Conservation (phyloP, 495 filamentous ascomycete genomes). For the Podospora fimiseda region DNA sequence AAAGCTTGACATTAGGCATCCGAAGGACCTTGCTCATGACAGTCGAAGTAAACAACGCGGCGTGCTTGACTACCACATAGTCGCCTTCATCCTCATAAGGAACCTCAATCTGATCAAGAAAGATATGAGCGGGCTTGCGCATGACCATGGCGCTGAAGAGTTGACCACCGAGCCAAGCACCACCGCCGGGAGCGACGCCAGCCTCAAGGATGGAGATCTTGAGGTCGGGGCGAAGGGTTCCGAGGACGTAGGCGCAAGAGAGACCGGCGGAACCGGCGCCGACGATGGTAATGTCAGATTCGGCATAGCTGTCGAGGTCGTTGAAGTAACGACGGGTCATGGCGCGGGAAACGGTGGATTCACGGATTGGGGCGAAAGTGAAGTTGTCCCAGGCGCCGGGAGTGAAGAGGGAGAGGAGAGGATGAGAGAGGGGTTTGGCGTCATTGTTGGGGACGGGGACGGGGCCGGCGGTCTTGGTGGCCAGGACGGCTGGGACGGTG, state of each 20-base stretch:
- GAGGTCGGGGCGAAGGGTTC: constrained; percentile 76
- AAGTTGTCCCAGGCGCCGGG: constrained; percentile 74
- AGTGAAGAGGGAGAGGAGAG: constrained; percentile 55
- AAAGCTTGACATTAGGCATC: constrained; percentile 89
- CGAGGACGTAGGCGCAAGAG: constrained; percentile 75
- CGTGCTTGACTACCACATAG: constrained; percentile 89
- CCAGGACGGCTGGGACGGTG: constrained; percentile 23
- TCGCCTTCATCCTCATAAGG: constrained; percentile 83
- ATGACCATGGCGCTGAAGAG: constrained; percentile 91
- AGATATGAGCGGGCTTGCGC: constrained; percentile 81
- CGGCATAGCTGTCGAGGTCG: constrained; percentile 82
- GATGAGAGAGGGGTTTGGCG: constrained; percentile 41
- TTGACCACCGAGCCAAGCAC: constrained; percentile 89
- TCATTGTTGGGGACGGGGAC: constrained; percentile 35
- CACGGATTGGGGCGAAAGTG: constrained; percentile 77
- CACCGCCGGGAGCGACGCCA: constrained; percentile 77
- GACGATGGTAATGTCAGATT: constrained; percentile 86
- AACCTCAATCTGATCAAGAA: constrained; percentile 71
- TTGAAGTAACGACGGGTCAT: constrained; percentile 90
- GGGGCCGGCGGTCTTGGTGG: constrained; percentile 25
- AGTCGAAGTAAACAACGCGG: constrained; percentile 83
- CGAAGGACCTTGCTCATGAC: constrained; percentile 70
- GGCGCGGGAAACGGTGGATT: constrained; percentile 82
- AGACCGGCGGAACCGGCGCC: constrained; percentile 85
- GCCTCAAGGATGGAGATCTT: constrained; percentile 90